Conservation (phyloP, 371 early-diverging fungal species). For the Mucor lusitanicus region DNA sequence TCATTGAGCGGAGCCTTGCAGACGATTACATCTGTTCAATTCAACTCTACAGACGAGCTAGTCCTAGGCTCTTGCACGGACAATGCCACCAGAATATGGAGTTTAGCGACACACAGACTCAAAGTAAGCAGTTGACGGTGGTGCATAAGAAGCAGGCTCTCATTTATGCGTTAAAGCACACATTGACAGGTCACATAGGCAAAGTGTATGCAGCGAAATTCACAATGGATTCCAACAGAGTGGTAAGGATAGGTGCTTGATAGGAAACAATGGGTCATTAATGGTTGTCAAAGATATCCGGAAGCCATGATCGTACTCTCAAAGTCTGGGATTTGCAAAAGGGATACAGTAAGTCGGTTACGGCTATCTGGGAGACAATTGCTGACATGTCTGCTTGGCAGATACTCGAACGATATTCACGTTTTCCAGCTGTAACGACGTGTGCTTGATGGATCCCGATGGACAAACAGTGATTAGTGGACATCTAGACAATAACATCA, state of each 20-base stretch:
- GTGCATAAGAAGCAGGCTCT: background rate
- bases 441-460: constrained; percentile 80
- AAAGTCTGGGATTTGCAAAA: constrained; percentile 94
- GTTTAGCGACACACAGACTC: constrained; percentile 71
- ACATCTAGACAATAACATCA: constrained; percentile 89
- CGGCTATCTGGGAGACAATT: background rate
- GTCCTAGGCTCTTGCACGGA: constrained; percentile 90
- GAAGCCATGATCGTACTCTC: constrained; percentile 94
- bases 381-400: constrained; percentile 1
- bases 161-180: constrained; percentile 59
- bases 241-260: constrained; percentile 54
- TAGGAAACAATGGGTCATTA: background rate
- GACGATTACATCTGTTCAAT: constrained; percentile 81
- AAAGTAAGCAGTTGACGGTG: constrained; percentile 30
- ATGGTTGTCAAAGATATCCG: constrained; percentile 63
- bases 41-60: constrained; percentile 77
- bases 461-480: constrained; percentile 88
- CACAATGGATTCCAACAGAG: constrained; percentile 71
- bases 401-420: constrained; percentile 89
- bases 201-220: constrained; percentile 91
- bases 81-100: constrained; percentile 89
- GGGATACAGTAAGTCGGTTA: constrained; percentile 76
- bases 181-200: constrained; percentile 94
- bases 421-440: constrained; percentile 92
- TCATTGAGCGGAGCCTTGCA: constrained; percentile 86